Percentiles rank a stretch among this genome's conserved stretches.
These are phyloP conservation scores for Ormosia emarginata DNA, from an alignment of 306 rosid species.

Conservation along the genomic window DNA sequence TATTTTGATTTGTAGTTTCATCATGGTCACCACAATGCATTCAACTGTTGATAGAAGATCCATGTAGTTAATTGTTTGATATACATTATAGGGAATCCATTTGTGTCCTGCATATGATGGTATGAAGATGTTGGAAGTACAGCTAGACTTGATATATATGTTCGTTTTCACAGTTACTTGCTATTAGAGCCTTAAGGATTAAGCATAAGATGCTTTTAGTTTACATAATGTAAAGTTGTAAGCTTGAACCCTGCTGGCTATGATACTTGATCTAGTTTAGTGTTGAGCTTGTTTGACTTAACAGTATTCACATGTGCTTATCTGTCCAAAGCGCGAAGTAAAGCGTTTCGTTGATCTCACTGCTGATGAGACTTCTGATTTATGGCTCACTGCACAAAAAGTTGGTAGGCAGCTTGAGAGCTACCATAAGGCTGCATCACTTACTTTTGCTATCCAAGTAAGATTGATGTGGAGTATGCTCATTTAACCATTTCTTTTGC, in stretches of 20 bases:
- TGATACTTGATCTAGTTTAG: not conserved
- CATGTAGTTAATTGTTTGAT: slow-evolving; percentile 6
- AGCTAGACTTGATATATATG: not conserved
- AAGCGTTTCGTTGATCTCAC: slow-evolving; percentile 84
- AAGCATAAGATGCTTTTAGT: not conserved
- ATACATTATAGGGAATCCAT: not conserved
- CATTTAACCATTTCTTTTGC: not conserved
- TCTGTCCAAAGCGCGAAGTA: slow-evolving; percentile 94
- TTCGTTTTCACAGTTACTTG: not conserved
- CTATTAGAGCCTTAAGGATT: not conserved
- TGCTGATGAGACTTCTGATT: slow-evolving; percentile 76
- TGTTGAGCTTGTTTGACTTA: slow-evolving; percentile 47
- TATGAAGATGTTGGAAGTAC: slow-evolving; percentile 9
- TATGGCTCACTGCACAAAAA: slow-evolving; percentile 89
- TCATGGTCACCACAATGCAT: not conserved
- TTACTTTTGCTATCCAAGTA: slow-evolving; percentile 81
- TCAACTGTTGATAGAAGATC: not conserved
- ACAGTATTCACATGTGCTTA: slow-evolving; percentile 74
- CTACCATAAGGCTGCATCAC: slow-evolving; percentile 80
- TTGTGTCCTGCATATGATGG: not conserved
- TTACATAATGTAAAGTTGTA: not conserved
- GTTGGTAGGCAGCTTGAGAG: slow-evolving; percentile 71
- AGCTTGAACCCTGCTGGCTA: not conserved
- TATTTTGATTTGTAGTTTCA: not conserved
- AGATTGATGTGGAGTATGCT: slow-evolving; percentile 19